Base-by-base conservation (phyloP, 2,329 filamentous ascomycete genomes). In the Xylariaceae sp. region DNA sequence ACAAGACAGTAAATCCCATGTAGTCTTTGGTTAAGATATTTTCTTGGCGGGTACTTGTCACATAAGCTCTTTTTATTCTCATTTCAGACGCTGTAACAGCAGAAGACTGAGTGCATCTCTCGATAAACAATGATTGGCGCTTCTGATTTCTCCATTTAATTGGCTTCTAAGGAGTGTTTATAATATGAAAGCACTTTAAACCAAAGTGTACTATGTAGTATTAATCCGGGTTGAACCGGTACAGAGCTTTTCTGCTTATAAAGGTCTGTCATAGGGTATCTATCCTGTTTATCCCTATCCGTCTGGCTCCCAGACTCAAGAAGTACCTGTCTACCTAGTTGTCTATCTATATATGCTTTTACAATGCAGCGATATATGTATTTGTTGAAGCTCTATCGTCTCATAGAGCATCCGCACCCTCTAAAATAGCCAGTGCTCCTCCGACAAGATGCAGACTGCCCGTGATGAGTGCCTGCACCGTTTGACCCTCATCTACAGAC, bases 361-460 rank as follows among this genome's bases (percentile, higher is more conserved):
- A 35, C 20, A 1, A 32, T 6, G 6, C 5, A 16, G 18, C 7
- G 6, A 30, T 4, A 23, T 18, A 21, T 5, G 23, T 13, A 2
- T 20, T 8, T 9, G 4, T 40, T 40, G 15, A n/a, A n/a, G n/a
- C n/a, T n/a, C n/a, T n/a, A n/a, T 6, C 23, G n/a, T 45, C 26
- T 59, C 32, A 78, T 44, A 78, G 64, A 39, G 72, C 75, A 66
- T 78, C 76, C 0, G 70, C 73, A 40, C 74, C 72, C 50, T 82
- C 78, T 57, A 83, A 48, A 30, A 81, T 75, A 2, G 74, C 74
- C 60, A 83, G 63, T 8, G 76, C 78, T 10, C 79, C 81, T 1
- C 84, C 84, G 0, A 87, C 81, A 1, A 87, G 73, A 67, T 87
- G 83, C 57, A 87, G 70, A 66, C 84, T 87, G 2, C 85, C 84